phyloP scores from a whole-genome alignment of 2,329 filamentous ascomycete genomes.

The Neoarthrinium moseri region DNA sequence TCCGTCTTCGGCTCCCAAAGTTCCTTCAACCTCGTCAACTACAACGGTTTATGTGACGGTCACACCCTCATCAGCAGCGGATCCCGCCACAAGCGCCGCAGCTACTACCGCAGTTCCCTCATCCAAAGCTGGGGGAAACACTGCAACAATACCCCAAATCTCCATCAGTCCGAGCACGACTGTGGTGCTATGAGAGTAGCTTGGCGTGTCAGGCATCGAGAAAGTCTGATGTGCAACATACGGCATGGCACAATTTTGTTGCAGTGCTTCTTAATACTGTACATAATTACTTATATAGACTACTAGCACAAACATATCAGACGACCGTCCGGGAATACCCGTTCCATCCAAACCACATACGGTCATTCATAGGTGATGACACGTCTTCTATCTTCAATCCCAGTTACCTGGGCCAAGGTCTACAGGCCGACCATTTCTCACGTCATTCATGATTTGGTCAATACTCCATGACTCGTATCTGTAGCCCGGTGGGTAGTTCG shows the following conservation, averaged over 20 bases:
- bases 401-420: constrained; percentile 31
- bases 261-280: too few relatives aligned
- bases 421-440: constrained; percentile 29
- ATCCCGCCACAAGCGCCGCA: too few relatives aligned
- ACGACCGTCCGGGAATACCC: too few relatives aligned
- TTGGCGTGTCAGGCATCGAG: too few relatives aligned
- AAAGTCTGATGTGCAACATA: too few relatives aligned
- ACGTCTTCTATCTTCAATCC: constrained; percentile 16
- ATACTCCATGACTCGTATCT: constrained; percentile 39
- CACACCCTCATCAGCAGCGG: background rate
- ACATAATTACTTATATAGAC: too few relatives aligned
- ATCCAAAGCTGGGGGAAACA: background rate
- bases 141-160: constrained; percentile 9
- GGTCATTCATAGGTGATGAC: too few relatives aligned
- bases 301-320: too few relatives aligned
- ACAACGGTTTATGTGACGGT: constrained; percentile 11
- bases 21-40: constrained; percentile 9
- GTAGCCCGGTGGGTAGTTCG: constrained; percentile 34
- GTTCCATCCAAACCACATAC: too few relatives aligned
- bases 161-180: constrained; percentile 12
- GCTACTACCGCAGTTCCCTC: background rate
- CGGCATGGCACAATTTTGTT: too few relatives aligned
- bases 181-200: constrained; percentile 7
- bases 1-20: background rate
- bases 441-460: constrained; percentile 37